Evolutionary conservation across 257 asterid species (phyloP), one percentile per base, ranked within the genome.

Genomic region (Penstemon eatonii): DNA sequence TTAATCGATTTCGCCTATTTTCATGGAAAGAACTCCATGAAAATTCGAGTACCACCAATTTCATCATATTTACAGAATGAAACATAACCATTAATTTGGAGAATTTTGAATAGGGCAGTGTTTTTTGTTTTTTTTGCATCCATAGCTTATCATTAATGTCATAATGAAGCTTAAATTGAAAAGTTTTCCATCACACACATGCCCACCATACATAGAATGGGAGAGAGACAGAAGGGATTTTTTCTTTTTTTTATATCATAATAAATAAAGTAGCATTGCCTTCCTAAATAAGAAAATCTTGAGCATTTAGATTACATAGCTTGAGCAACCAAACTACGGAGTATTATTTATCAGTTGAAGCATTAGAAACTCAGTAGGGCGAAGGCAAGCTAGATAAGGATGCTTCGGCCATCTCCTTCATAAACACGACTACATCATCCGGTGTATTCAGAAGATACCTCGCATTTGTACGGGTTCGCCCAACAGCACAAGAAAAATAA

Each of bases 401-500:
- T 42, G 83, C 76, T 49, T 68, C 83, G 12, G 90, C 85, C 79
- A 89, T 73, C 50, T 82, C 88, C 79, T 78, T 86, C 53, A 94
- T 77, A 73, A 89, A 85, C 6, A 80, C 66, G 13, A 91, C 89
- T 1, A 89, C 93, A 3, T 94, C 92, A 41, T 86, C 89, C 1
- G 96, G 75, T 10, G 85, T 49, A 69, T 53, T 72, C 46, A 91
- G 92, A 62, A 83, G 79, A 74, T 89, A 94, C 39, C 99, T 81
- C 45, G 99, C 99, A 63, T 73, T 84, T 5, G 99, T 94, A 1
- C 93, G 88, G 36, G 80, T 81, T 38, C 96, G 80, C 8, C 96
- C 95, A 40, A 94, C 97, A 40, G 97, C 77, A 75, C 97, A 92
- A 5, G 99, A 94, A 77, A 87, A 94, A 77, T 94, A 94, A 77